phyloP scores from a whole-genome alignment of 2,329 filamentous ascomycete species.

The Talaromyces atroroseus region DNA sequence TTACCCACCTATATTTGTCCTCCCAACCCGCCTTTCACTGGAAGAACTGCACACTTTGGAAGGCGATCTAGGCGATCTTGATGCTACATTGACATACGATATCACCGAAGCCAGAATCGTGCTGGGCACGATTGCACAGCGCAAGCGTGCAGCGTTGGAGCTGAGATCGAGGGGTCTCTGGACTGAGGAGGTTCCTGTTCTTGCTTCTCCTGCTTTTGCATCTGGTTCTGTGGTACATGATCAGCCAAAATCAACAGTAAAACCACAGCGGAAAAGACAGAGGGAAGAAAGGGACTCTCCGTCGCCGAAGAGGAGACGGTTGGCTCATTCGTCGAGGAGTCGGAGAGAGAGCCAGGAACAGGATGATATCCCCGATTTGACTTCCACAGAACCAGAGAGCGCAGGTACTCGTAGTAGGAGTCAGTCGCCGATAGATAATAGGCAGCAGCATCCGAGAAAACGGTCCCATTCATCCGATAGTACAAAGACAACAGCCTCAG shows the following conservation, averaged over 20 bases:
- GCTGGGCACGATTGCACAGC: conserved; percentile 65
- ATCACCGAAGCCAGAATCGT: conserved; percentile 67
- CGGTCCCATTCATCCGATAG: neutral
- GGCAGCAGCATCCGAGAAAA: conserved; percentile 15
- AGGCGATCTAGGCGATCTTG: conserved; percentile 51
- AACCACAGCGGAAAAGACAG: neutral
- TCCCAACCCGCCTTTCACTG: conserved; percentile 62
- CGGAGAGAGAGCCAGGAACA: neutral
- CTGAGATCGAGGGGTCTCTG: conserved; percentile 61
- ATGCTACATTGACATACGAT: conserved; percentile 63
- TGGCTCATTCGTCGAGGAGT: conserved; percentile 8
- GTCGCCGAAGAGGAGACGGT: conserved; percentile 25
- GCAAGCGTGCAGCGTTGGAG: conserved; percentile 70
- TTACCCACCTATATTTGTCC: conserved; percentile 64
- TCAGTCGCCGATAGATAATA: conserved; percentile 14
- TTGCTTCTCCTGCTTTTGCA: neutral
- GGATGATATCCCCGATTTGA: conserved; percentile 26
- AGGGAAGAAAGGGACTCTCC: conserved; percentile 9
- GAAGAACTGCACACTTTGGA: conserved; percentile 61
- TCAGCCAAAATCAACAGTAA: neutral
- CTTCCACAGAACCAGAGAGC: conserved; percentile 24
- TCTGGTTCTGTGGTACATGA: neutral
- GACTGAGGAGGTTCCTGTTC: conserved; percentile 32
- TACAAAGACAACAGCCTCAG: neutral
- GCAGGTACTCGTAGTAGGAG: neutral